A percentile compares a stretch with the other conserved stretches of the same genome.
These are phyloP conservation scores for Tuber microsphaerosporum DNA, from an alignment of 495 filamentous ascomycete species.

Conservation along the genomic window DNA sequence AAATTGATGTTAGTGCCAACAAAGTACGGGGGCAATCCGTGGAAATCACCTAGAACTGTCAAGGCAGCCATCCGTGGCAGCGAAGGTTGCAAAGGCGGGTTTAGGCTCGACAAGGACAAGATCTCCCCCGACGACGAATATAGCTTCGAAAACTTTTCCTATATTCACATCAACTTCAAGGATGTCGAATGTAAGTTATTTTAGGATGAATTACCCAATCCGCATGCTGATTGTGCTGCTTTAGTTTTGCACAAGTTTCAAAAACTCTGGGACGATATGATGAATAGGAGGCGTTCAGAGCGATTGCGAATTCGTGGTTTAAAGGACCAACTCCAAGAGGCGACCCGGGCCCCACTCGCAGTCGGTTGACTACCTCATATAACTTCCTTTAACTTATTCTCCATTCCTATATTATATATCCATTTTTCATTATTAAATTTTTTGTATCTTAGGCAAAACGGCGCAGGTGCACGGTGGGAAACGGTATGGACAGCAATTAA, in stretches of 20 bases:
- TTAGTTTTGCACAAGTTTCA: slow-evolving; percentile 22
- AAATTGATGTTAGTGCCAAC: slow-evolving; percentile 18
- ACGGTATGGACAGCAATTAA: neutral
- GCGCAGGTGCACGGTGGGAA: neutral
- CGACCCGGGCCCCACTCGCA: slow-evolving; percentile 11
- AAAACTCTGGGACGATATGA: slow-evolving; percentile 25
- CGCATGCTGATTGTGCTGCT: neutral
- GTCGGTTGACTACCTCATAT: neutral
- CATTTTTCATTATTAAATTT: neutral
- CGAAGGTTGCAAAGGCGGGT: slow-evolving; percentile 19
- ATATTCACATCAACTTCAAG: slow-evolving; percentile 25
- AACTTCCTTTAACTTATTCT: neutral
- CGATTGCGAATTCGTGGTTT: slow-evolving; percentile 2
- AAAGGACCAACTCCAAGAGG: slow-evolving; percentile 8
- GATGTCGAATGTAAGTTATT: slow-evolving; percentile 11
- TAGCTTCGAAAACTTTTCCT: slow-evolving; percentile 17
- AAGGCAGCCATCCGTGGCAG: slow-evolving; percentile 14
- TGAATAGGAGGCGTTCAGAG: slow-evolving; percentile 8
- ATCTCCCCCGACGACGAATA: slow-evolving; percentile 19
- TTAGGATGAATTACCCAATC: neutral
- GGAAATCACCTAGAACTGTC: slow-evolving; percentile 12
- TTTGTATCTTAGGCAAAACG: neutral
- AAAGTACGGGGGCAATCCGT: slow-evolving; percentile 15
- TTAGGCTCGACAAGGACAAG: slow-evolving; percentile 21
- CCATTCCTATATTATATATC: neutral